Percentiles rank a stretch among this genome's conserved stretches.
Conservation (phyloP, 2,329 filamentous ascomycete species). For the Zymoseptoria brevis region DNA sequence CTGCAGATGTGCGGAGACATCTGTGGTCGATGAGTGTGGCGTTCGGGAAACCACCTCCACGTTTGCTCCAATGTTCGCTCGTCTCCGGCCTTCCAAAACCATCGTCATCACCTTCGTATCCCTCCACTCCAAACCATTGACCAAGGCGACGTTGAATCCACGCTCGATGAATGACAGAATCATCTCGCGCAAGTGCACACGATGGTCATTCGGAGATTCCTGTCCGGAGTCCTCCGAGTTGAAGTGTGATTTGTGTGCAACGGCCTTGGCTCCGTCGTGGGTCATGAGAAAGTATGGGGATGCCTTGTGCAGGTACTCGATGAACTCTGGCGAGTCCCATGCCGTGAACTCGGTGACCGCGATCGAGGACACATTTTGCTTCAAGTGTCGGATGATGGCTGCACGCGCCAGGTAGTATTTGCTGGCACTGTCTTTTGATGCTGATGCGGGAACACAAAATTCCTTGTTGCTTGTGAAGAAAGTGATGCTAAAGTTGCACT, state of each 20-base stretch:
- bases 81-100: constrained; percentile 33
- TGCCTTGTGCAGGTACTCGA: constrained; percentile 45
- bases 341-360: constrained; percentile 43
- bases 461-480: constrained; percentile 56
- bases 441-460: constrained; percentile 47
- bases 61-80: neutral
- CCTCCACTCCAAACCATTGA: constrained; percentile 55
- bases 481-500: constrained; percentile 62
- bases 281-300: constrained; percentile 61
- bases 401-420: constrained; percentile 57
- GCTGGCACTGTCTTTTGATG: constrained; percentile 26
- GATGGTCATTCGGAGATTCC: constrained; percentile 9
- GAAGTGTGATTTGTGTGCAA: constrained; percentile 15
- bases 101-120: constrained; percentile 55
- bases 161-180: constrained; percentile 48
- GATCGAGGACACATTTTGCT: constrained; percentile 38
- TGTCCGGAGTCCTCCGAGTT: constrained; percentile 2
- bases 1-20: constrained; percentile 8
- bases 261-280: constrained; percentile 49
- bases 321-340: constrained; percentile 44
- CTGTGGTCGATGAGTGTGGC: constrained; percentile 1
- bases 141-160: constrained; percentile 55
- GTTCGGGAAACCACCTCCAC: constrained; percentile 6
- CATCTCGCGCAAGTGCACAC: constrained; percentile 35
- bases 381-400: constrained; percentile 58